Evolutionary conservation across 768 basidiomycete genomes (phyloP).

Genomic region (Psilocybe cubensis): DNA sequence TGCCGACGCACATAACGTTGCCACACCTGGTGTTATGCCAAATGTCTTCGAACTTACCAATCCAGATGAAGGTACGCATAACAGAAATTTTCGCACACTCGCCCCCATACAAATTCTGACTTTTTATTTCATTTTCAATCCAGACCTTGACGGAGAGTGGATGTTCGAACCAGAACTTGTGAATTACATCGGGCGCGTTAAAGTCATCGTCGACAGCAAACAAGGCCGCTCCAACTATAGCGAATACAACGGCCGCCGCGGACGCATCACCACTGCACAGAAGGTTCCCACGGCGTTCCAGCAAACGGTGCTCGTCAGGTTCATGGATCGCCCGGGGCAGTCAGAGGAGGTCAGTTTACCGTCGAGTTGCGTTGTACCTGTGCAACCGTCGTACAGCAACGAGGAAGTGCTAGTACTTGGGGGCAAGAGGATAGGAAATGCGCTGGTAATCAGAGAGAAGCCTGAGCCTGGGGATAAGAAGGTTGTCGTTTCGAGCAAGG

Average conservation of each 20-base stretch:
- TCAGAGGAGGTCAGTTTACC: conserved; percentile 29
- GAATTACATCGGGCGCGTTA: conserved; percentile 37
- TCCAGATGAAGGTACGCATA: conserved; percentile 17
- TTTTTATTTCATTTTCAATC: conserved; percentile 5
- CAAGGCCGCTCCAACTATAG: conserved; percentile 37
- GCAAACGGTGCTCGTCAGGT: conserved; percentile 38
- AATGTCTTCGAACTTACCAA: conserved; percentile 8
- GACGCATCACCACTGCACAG: conserved; percentile 34
- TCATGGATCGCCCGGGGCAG: conserved; percentile 23
- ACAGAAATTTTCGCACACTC: neutral
- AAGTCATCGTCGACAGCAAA: conserved; percentile 41
- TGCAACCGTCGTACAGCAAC: conserved; percentile 31
- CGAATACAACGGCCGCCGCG: conserved; percentile 34
- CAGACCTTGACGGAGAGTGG: conserved; percentile 44
- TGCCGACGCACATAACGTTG: conserved; percentile 23
- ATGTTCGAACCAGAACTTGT: conserved; percentile 36
- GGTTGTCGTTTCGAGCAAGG: conserved; percentile 41
- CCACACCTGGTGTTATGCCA: conserved; percentile 37
- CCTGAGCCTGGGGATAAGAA: conserved; percentile 27
- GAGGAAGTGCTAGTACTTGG: conserved; percentile 56
- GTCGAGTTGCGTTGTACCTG: conserved; percentile 32
- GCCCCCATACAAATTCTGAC: neutral
- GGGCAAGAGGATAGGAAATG: conserved; percentile 44
- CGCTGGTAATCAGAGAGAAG: conserved; percentile 47
- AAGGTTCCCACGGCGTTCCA: conserved; percentile 33